phyloP scores from a whole-genome alignment of 306 rosid genomes.

The Nissolia schottii region DNA sequence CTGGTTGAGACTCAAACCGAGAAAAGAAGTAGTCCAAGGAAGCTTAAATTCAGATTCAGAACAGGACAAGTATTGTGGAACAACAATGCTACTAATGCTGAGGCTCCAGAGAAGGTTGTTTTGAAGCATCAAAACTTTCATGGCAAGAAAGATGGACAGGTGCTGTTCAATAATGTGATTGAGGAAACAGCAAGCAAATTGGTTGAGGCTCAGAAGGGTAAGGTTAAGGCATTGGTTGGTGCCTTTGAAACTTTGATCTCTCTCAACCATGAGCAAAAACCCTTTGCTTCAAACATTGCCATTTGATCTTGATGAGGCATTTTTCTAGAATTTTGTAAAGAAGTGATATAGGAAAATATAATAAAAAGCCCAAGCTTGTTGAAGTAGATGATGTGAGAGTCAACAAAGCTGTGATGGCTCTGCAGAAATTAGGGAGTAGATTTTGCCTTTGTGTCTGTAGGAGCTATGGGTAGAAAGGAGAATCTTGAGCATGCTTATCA shows the following conservation, averaged over 20 bases:
- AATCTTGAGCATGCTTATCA: neutral
- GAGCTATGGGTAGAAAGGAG: slow-evolving; percentile 13
- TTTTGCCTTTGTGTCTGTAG: slow-evolving; percentile 19
- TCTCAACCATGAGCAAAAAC: slow-evolving; percentile 61
- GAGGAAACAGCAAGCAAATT: slow-evolving; percentile 84
- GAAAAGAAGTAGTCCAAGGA: slow-evolving; percentile 32
- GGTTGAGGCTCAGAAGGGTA: slow-evolving; percentile 56
- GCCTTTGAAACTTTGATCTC: slow-evolving; percentile 88
- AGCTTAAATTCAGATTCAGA: slow-evolving; percentile 44
- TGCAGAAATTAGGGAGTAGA: slow-evolving; percentile 23
- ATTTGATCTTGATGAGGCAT: slow-evolving; percentile 25
- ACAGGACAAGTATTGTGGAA: slow-evolving; percentile 45
- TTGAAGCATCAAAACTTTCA: slow-evolving; percentile 69
- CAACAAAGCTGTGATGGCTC: slow-evolving; percentile 32
- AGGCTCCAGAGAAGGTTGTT: slow-evolving; percentile 43
- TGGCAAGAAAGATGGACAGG: slow-evolving; percentile 56
- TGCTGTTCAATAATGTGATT: slow-evolving; percentile 59
- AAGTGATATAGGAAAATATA: slow-evolving; percentile 25
- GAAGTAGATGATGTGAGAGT: slow-evolving; percentile 15
- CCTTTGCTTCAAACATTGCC: slow-evolving; percentile 26
- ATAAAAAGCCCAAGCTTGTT: slow-evolving; percentile 35
- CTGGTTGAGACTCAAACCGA: slow-evolving; percentile 38
- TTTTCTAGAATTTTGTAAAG: slow-evolving; percentile 13
- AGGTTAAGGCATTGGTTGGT: slow-evolving; percentile 88
- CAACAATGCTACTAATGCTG: slow-evolving; percentile 29